Evolutionary conservation across 176 grass and related monocot genomes (phyloP), one percentile per base, ranked within the genome.

Genomic region (Musa troglodytarum): DNA sequence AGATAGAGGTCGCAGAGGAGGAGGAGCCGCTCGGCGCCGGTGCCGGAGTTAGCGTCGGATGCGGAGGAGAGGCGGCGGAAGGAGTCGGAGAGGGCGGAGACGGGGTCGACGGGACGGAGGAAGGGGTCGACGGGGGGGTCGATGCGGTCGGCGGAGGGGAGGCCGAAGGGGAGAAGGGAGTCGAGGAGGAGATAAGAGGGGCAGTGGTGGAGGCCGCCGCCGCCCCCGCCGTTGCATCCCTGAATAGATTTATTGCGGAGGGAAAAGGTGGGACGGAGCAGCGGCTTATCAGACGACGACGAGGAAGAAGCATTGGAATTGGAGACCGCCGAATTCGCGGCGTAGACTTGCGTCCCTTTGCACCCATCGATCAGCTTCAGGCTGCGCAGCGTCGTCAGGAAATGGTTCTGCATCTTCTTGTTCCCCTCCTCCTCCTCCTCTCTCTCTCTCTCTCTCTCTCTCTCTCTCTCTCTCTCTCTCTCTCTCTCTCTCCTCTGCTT

Each of bases 361-460:
- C 90, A 98, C 12, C 90, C 94, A 53, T 98, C 90, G 63, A 98
- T 89, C 69, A 98, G 79, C 82, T 98, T 98, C 23, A 98, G 59
- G 80, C 94, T 98, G 53, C 86, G 86, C 64, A 98, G 90, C 25
- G 88, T 91, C 20, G 95, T 99, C 73, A 99, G 63, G 76, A 99
- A 94, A 82, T 98, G 90, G 68, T 99, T 99, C 80, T 89, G 85
- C 95, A 99, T 94, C 72, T 81, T 43, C 34, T 43, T 43, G 0
- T 43, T 43, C 34, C 34, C 34, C 34, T 43, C 34, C 34, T 43
- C 34, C 34, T 6, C 29, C 29, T 34, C 29, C 29, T 34, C 29
- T n/a, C n/a, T n/a, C n/a, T n/a, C n/a, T n/a, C n/a, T n/a, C n/a
- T n/a, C n/a, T n/a, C n/a, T n/a, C n/a, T n/a, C n/a, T n/a, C 34